Evolutionary conservation across 2,329 filamentous ascomycete species (phyloP).

Genomic region (Akanthomyces muscarius): DNA sequence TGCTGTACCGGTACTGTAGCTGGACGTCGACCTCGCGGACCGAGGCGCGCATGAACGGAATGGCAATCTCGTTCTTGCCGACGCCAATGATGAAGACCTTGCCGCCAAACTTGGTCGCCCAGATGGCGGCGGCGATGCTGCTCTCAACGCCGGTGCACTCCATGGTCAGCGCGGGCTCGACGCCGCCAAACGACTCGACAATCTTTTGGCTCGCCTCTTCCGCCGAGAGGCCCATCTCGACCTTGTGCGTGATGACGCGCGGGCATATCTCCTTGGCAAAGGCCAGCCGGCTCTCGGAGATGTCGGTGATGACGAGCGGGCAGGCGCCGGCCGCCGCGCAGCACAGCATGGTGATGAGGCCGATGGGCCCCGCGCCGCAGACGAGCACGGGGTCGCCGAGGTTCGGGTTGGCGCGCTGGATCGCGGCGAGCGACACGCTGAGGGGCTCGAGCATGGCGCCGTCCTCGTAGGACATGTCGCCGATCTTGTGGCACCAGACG

Average conservation of each 20-base stretch:
- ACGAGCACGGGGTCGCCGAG: conserved; percentile 85
- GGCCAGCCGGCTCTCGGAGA: conserved; percentile 76
- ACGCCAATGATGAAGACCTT: conserved; percentile 97
- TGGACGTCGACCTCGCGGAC: conserved; percentile 91
- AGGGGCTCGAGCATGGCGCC: conserved; percentile 88
- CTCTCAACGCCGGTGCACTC: conserved; percentile 96
- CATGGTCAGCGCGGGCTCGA: conserved; percentile 77
- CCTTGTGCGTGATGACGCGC: conserved; percentile 74
- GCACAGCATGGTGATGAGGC: conserved; percentile 82
- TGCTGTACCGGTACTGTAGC: conserved; percentile 94
- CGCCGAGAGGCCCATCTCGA: conserved; percentile 55
- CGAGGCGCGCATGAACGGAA: conserved; percentile 91
- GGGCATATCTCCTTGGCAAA: conserved; percentile 85
- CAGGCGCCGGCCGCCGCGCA: conserved; percentile 81
- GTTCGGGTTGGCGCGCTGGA: conserved; percentile 75
- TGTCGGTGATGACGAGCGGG: conserved; percentile 90
- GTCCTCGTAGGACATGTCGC: conserved; percentile 85
- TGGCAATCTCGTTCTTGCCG: conserved; percentile 89
- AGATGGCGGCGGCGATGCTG: conserved; percentile 80
- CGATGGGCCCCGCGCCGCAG: conserved; percentile 92
- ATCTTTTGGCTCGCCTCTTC: conserved; percentile 73
- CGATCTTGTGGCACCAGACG: conserved; percentile 94
- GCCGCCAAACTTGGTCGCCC: conserved; percentile 88
- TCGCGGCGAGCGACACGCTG: conserved; percentile 80
- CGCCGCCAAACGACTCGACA: conserved; percentile 60